These are phyloP conservation scores for Moelleriella libera DNA, from an alignment of 2,329 filamentous ascomycete genomes.

Conservation along the genomic window DNA sequence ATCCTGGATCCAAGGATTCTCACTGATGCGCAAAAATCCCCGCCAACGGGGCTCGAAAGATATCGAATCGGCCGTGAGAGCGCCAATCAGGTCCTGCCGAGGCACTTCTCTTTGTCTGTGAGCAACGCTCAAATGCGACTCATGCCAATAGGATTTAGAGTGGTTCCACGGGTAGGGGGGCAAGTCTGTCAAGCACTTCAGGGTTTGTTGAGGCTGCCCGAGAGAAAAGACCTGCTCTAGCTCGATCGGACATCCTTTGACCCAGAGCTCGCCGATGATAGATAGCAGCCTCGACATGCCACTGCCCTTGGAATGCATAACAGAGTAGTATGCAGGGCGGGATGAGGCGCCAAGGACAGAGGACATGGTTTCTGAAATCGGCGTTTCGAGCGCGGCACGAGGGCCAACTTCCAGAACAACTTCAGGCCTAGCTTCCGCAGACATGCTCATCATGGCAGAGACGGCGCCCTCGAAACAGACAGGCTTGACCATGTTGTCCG, in stretches of 20 bases:
- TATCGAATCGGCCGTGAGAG: slow-evolving; percentile 27
- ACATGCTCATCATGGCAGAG: slow-evolving; percentile 15
- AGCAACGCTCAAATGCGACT: slow-evolving; percentile 29
- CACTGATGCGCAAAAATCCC: slow-evolving; percentile 30
- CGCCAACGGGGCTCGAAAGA: slow-evolving; percentile 33
- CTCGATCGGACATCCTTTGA: slow-evolving; percentile 15
- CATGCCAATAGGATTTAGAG: slow-evolving; percentile 35
- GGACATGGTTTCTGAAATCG: slow-evolving; percentile 20
- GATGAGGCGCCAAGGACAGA: slow-evolving; percentile 2
- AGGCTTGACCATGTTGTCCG: slow-evolving; percentile 26
- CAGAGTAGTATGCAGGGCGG: slow-evolving; percentile 11
- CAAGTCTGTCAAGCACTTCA: slow-evolving; percentile 27
- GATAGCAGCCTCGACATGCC: slow-evolving; percentile 14
- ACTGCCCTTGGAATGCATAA: slow-evolving; percentile 12
- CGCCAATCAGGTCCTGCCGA: slow-evolving; percentile 36
- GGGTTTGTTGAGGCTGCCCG: slow-evolving; percentile 3
- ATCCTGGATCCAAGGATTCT: slow-evolving; percentile 38
- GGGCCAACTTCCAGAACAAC: slow-evolving; percentile 28
- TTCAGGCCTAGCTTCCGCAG: slow-evolving; percentile 14
- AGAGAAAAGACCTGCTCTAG: slow-evolving; percentile 16
- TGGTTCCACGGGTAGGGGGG: slow-evolving; percentile 43
- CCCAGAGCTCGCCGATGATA: slow-evolving; percentile 22
- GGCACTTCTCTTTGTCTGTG: slow-evolving; percentile 29
- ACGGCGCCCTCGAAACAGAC: slow-evolving; percentile 30
- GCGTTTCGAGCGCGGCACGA: slow-evolving; percentile 18